Base-by-base conservation (phyloP, 1,284 basidiomycete genomes). In the Tausonia pullulans region DNA sequence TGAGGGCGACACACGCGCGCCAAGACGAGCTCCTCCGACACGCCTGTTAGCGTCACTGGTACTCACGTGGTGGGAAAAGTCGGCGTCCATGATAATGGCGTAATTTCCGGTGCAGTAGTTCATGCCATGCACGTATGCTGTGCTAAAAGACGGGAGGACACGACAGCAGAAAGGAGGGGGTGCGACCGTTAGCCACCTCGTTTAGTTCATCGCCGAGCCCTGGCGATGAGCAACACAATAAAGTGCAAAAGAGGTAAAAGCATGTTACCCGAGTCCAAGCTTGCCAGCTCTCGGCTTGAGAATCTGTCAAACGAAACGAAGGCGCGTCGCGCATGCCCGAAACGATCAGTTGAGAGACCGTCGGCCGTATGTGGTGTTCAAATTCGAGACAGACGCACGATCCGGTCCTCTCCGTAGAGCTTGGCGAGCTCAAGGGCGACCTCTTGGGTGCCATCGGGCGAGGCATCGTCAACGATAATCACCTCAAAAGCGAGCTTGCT, bases 61-160 rank as follows among this genome's bases (percentile, higher is more conserved):
- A 76, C 86, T 62, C 76, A 91, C 90, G 72, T 95, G 91, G 74
- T 95, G 91, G 10, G 90, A 93, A 75, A 95, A 94, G 77, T 95
- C 91, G 60, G 91, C 91, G 72, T 95, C 91, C 91, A 95, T 95
- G 75, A 95, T 94, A 72, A 94, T 89, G 48, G 93, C 89, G 78
- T 92, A 95, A 75, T 90, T 88, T n/a, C 91, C 91, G 0, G 87
- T 85, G 72, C 86, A 87, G 73, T 87, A 90, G 71, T 89, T 86
- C 61, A 95, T 79, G 10, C 91, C 91, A 74, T 95, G 88, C 61
- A 94, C 89, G 74, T 95, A 95, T 27, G 91, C 91, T 13, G 91
- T 93, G 62, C 89, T 90, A 69, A 46, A 1, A 40, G 60, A 39
- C 5, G 16, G 27, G 46, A 58, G 44, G 58, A 40, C 14, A 46